phyloP scores from a whole-genome alignment of 176 grass and related monocot species.

The Dactylis glomerata region DNA sequence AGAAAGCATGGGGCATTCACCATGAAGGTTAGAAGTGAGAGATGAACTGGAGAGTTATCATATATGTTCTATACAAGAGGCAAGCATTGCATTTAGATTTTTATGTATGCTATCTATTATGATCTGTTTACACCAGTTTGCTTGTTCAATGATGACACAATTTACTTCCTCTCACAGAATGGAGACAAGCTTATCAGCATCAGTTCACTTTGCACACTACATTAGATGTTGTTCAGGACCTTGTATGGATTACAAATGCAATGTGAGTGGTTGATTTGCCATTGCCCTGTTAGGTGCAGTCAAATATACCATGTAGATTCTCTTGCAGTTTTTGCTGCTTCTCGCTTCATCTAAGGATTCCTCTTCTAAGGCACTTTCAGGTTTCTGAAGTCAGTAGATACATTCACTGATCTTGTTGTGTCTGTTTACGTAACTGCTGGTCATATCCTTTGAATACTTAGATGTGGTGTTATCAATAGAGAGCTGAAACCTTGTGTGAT shows the following conservation, averaged over 20 bases:
- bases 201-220: slow-evolving; percentile 70
- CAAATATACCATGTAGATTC: neutral
- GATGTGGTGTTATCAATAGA: neutral
- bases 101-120: neutral
- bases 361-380: slow-evolving; percentile 37
- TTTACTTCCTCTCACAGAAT: slow-evolving; percentile 34
- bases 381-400: slow-evolving; percentile 78
- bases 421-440: slow-evolving; percentile 77
- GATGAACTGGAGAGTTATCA: neutral
- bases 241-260: slow-evolving; percentile 64
- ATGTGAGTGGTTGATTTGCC: slow-evolving; percentile 41
- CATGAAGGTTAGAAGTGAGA: neutral
- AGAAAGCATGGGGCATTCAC: neutral
- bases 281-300: neutral
- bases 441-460: slow-evolving; percentile 60
- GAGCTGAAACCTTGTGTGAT: neutral
- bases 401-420: slow-evolving; percentile 64
- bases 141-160: neutral
- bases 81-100: neutral
- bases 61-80: neutral
- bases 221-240: slow-evolving; percentile 71
- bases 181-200: slow-evolving; percentile 59
- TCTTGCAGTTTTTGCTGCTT: neutral
- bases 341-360: slow-evolving; percentile 4
- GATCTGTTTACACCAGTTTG: neutral